Base-by-base conservation (phyloP, 2,329 filamentous ascomycete species). In the Fusarium sororula region DNA sequence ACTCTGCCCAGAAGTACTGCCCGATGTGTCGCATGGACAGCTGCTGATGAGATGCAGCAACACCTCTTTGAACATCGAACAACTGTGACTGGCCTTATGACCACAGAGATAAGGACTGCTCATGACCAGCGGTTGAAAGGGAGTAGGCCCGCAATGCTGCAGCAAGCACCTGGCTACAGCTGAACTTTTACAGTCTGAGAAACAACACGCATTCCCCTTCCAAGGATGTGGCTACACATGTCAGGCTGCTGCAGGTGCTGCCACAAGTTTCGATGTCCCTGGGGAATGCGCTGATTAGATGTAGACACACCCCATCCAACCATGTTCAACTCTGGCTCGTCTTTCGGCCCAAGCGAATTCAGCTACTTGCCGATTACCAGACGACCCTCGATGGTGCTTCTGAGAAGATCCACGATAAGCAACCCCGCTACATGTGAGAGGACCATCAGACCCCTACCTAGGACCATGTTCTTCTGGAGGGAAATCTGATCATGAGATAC, bases 151-250 rank as follows among this genome's bases (percentile, higher is more conserved):
- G 7, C 15, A 51, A 18, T 8, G 11, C 11, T 51, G n/a, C 17
- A 24, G 17, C 22, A 32, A 35, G n/a, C n/a, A 22, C 6, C 30
- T 20, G 17, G 4, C n/a, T 24, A 8, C 18, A 26, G n/a, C n/a
- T 13, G 3, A 15, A 8, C 17, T 3, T 20, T 20, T 26, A 2
- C 18, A 26, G 17, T 37, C 8, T 11, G 8, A 37, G 5, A 0
- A 53, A 20, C 22, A 20, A 6, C 13, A 12, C 7, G 5, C 17
- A 20, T 37, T 53, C n/a, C 6, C 17, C 13, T 35, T 20, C 3
- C n/a, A 20, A 37, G 13, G 1, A 24, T 24, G 12, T 6, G 12
- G 18, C 6, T 8, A 15, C 17, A 14, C 13, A 35, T 20, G 3
- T 9, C 3, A 53, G 48, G 17, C n/a, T 53, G 9, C 30, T 37